Evolutionary conservation across 345 rosid genomes (phyloP), one percentile per base, ranked within the genome.

Genomic region (Jatropha curcas): DNA sequence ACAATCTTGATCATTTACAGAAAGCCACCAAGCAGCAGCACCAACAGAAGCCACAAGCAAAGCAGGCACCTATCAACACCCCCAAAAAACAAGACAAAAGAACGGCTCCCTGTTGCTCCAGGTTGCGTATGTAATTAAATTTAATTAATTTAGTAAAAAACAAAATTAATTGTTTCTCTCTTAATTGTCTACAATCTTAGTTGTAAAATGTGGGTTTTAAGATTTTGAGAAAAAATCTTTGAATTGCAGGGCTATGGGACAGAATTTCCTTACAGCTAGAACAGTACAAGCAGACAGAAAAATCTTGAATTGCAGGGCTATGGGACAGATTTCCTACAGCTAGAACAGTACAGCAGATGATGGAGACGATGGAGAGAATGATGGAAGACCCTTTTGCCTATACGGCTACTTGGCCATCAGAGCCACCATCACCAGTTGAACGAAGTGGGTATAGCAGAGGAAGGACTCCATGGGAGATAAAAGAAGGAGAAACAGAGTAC

Each of bases 381-480:
- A 60, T 88, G 79, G 93, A 89, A 50, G 84, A 78, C 30, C 88
- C 89, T 1, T 80, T 80, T 20, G 66, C 60, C 0, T 79, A 84
- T 59, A 41, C 45, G 2, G 27, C 69, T 2, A 65, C 85, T 6
- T 86, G 84, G 87, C 74, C 84, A 4, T 73, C 78, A 6, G n/a
- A 14, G 10, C 58, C 41, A 17, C 11, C 56, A 0, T 3, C 74
- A 37, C 58, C 82, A 1, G 31, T 62, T 2, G 77, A 83, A 20
- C 57, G 53, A 10, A 71, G 77, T 2, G 74, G 82, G 62, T 83
- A 77, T 43, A 68, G 84, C 65, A 77, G 86, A 48, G 94, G 90
- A n/a, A 81, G 92, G 72, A 83, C 84, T 2, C 91, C 92, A 13
- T 90, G 91, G 90, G 91, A 85, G 74, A 86, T 88, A 9, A 90